Evolutionary conservation across 2,329 filamentous ascomycete genomes (phyloP), one percentile per base, ranked within the genome.

Genomic region (Blumeriella jaapii): DNA sequence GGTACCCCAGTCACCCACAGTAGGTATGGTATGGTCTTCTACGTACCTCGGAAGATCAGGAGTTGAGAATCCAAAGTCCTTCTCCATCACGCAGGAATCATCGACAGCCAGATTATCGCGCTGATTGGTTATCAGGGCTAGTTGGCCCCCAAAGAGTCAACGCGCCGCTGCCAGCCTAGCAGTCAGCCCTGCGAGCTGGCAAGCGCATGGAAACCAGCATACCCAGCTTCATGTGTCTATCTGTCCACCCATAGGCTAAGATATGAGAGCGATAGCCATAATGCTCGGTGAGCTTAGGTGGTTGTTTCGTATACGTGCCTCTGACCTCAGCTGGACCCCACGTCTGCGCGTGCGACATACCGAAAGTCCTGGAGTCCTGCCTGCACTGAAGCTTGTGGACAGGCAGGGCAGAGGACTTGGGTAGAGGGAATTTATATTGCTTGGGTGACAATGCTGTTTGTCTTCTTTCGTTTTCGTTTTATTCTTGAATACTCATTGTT

Each of bases 351-450:
- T n/a, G n/a, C n/a, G n/a, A n/a, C n/a, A n/a, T n/a, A n/a, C n/a
- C n/a, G n/a, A 23, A 32, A 47, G 42, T 47, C 42, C 45, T 45
- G 34, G 34, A 45, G 42, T 47, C 45, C 42, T 45, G 40, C 34
- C 34, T 37, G 19, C 23, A 26, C 12, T 23, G 33, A 19, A 30
- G 38, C n/a, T 12, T 36, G 33, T n/a, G n/a, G n/a, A n/a, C n/a
- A n/a, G n/a, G n/a, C n/a, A n/a, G 27, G 10, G 10, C n/a, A 23
- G n/a, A 20, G 29, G 20, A 20, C 30, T 31, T 19, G 24, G 32
- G 13, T 18, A 30, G 23, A 33, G 29, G 33, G 37, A 30, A 46
- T 41, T 43, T 42, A 48, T 47, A 45, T 29, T 28, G 16, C 36
- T 29, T 17, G 34, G 28, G 44, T 48, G 46, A 44, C 44, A 47